Evolutionary conservation across 2,329 filamentous ascomycete species (phyloP).

Genomic region (Trichophyton rubrum): DNA sequence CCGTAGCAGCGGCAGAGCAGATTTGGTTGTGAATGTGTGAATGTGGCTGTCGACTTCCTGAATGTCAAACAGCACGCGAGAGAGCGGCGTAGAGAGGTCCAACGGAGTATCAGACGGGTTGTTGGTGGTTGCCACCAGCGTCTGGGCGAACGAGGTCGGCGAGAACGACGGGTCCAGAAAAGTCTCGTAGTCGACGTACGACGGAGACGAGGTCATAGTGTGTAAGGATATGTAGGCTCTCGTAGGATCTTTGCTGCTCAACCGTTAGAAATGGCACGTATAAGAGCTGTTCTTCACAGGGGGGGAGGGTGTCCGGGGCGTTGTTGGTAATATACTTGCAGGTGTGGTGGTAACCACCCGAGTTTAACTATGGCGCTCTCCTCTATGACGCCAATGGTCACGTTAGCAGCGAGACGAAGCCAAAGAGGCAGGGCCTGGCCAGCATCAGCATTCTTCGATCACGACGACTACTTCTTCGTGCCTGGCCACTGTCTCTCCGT

Average conservation of each 20-base stretch:
- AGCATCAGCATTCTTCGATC: neutral
- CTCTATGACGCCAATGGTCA: neutral
- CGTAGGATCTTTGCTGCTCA: neutral
- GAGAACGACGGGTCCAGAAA: slow-evolving; percentile 78
- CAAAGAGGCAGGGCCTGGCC: neutral
- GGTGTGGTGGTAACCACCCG: neutral
- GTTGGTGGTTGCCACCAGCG: slow-evolving; percentile 78
- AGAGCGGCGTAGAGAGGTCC: slow-evolving; percentile 87
- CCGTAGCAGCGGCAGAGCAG: slow-evolving; percentile 65
- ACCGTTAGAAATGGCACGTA: neutral
- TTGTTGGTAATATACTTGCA: neutral
- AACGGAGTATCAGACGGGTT: slow-evolving; percentile 80
- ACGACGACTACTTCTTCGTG: neutral
- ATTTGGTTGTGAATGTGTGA: slow-evolving; percentile 72
- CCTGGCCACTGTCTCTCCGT: neutral
- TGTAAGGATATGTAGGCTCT: neutral
- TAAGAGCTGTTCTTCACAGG: neutral
- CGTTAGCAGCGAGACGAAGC: neutral
- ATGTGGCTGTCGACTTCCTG: slow-evolving; percentile 97
- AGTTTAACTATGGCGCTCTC: too few relatives aligned
- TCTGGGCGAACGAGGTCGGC: slow-evolving; percentile 71
- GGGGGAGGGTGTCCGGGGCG: neutral
- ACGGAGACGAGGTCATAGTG: neutral
- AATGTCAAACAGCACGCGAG: slow-evolving; percentile 85
- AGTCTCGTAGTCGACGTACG: slow-evolving; percentile 87